Evolutionary conservation across 1,284 basidiomycete species (phyloP), one percentile per base, ranked within the genome.

Genomic region (Hypsizygus ulmarius): DNA sequence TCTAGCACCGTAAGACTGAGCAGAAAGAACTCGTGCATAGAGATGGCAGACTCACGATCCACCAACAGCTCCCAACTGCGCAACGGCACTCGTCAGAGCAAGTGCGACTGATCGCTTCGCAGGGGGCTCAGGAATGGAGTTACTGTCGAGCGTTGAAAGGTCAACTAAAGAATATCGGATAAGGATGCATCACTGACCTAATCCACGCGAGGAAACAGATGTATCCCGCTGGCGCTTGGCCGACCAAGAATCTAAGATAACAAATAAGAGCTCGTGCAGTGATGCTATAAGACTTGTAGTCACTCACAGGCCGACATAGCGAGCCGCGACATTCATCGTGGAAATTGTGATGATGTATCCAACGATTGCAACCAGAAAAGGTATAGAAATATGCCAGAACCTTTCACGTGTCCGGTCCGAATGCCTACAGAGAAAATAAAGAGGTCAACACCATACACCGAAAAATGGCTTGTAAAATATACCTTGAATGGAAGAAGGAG

Each of bases 271-370:
- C 21, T 29, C 51, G 35, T 51, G 11, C 21, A 15, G 19, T 4
- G 16, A 29, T 3, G 34, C 7, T 25, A 4, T 25, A 7, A n/a
- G 10, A 28, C n/a, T 12, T 28, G 12, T 14, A 16, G 30, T 15
- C n/a, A 50, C 62, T 32, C 44, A 72, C 61, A 74, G 53, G 5
- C 63, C 61, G 25, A 71, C 58, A 59, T 74, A 75, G 34, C 73
- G 66, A 27, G 67, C 67, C 2, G 62, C 68, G 14, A 59, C 63
- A 48, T 66, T 65, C 58, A 67, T 61, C 3, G 71, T 71, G 8
- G 63, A 59, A 47, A 77, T 65, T 7, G 73, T 71, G 39, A 78
- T 71, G 49, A 77, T 61, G 55, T 73, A 72, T 19, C 70, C 69
- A 28, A 70, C 40, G 11, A 71, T 64, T 6, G 65, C 64, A 36